A percentile compares a stretch with the other conserved stretches of the same genome.
These are phyloP conservation scores for Wallacemonas sp. DNA, from an alignment of 208 protist genomes.

Conservation along the genomic window DNA sequence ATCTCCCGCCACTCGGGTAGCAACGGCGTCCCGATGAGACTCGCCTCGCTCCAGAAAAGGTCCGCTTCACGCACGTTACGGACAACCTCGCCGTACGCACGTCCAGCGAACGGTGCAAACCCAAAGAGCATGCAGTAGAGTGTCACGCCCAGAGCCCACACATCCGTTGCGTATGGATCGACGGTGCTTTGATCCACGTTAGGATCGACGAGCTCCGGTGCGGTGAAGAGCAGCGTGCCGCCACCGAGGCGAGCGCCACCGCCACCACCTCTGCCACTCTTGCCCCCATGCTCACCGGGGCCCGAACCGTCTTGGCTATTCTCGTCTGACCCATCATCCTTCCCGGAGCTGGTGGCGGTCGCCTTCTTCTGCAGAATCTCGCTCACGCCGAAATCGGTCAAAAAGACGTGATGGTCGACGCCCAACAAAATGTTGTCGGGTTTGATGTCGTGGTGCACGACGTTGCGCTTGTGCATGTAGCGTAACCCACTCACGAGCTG, in stretches of 20 bases:
- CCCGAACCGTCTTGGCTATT: not conserved
- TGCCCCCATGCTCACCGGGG: not conserved
- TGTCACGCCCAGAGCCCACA: conserved; percentile 84
- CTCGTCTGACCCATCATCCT: not conserved
- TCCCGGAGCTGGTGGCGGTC: not conserved
- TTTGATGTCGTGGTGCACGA: conserved; percentile 84
- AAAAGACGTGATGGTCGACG: conserved; percentile 46
- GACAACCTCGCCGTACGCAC: conserved; percentile 35
- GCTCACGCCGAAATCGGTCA: conserved; percentile 79
- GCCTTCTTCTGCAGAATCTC: conserved; percentile 44
- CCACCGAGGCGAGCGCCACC: conserved; percentile 23
- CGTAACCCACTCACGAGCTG: conserved; percentile 74
- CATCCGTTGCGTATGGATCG: conserved; percentile 59
- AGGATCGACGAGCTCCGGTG: conserved; percentile 56
- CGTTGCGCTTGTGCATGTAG: conserved; percentile 72
- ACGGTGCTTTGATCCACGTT: conserved; percentile 11
- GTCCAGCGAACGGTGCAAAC: conserved; percentile 59
- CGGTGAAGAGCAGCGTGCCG: conserved; percentile 71
- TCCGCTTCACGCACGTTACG: conserved; percentile 28
- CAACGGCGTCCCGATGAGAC: conserved; percentile 21
- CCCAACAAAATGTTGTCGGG: conserved; percentile 77
- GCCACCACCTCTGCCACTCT: not conserved
- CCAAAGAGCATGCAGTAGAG: conserved; percentile 82
- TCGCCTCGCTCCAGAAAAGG: conserved; percentile 46
- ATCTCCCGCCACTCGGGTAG: conserved; percentile 45